Conservation (phyloP, 257 asterid species). For the Lantana camara region DNA sequence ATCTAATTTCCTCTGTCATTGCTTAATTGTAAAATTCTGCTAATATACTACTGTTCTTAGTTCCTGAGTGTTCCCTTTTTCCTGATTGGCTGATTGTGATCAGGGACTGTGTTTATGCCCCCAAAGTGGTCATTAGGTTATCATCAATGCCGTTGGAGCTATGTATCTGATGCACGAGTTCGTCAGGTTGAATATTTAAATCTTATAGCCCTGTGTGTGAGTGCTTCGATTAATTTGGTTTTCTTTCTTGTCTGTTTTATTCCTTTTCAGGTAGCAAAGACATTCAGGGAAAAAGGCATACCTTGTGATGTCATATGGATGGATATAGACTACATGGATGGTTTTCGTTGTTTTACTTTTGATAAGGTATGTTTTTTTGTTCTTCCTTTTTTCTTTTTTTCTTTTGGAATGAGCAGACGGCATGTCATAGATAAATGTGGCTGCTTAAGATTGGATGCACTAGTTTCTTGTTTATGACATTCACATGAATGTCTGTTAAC, state of each 20-base stretch:
- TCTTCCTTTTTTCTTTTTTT: too few species aligned
- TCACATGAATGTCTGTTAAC: background rate
- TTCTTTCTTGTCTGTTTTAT: slow-evolving; percentile 21
- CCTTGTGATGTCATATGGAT: slow-evolving; percentile 99
- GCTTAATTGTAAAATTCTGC: too few species aligned
- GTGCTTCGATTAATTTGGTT: background rate
- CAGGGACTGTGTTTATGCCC: slow-evolving; percentile 95
- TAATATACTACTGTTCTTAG: too few species aligned
- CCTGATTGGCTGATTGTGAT: slow-evolving; percentile 23
- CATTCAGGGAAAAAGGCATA: slow-evolving; percentile 81
- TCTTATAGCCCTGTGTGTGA: too few species aligned
- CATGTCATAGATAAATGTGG: too few species aligned
- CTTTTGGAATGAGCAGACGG: too few species aligned
- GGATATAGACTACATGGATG: slow-evolving; percentile 99
- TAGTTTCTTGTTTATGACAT: background rate
- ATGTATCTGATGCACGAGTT: slow-evolving; percentile 79
- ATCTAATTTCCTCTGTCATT: background rate
- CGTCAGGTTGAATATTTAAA: slow-evolving; percentile 64
- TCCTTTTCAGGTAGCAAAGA: slow-evolving; percentile 74
- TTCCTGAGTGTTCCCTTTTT: background rate
- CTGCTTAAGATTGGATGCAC: background rate
- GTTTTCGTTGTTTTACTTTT: slow-evolving; percentile 94
- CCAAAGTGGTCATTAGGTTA: slow-evolving; percentile 98
- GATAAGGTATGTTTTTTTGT: slow-evolving; percentile 55
- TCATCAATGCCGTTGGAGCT: slow-evolving; percentile 99